Evolutionary conservation across 805 yeast species (phyloP).

Genomic region (Saccharomyces jurei): DNA sequence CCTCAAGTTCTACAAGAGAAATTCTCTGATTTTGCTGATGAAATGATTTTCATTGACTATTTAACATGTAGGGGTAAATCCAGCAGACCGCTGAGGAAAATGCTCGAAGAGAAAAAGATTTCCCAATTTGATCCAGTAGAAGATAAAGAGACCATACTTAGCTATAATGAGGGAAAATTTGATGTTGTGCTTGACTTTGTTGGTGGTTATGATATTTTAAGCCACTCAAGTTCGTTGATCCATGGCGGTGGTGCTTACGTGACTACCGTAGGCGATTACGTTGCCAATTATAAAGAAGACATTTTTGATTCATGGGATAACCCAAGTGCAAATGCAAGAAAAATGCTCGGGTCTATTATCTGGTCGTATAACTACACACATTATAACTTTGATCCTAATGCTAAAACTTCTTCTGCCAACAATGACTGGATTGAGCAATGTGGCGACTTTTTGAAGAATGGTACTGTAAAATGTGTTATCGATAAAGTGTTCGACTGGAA

Average conservation of each 20-base stretch:
- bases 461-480: constrained; percentile 41
- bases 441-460: constrained; percentile 38
- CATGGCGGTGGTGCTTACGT: constrained; percentile 45
- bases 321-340: constrained; percentile 32
- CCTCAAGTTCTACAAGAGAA: constrained; percentile 34
- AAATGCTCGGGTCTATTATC: constrained; percentile 28
- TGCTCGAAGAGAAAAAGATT: constrained; percentile 31
- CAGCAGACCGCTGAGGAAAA: constrained; percentile 24
- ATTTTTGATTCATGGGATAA: constrained; percentile 31
- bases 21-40: constrained; percentile 34
- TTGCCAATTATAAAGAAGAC: constrained; percentile 34
- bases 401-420: constrained; percentile 15
- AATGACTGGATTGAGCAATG: constrained; percentile 38
- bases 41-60: constrained; percentile 32
- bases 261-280: constrained; percentile 57
- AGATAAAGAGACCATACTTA: constrained; percentile 19
- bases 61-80: constrained; percentile 28
- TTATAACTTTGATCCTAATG: constrained; percentile 30
- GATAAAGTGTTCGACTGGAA: constrained; percentile 53
- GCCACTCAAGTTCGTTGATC: constrained; percentile 36
- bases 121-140: constrained; percentile 26
- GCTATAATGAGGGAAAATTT: constrained; percentile 39
- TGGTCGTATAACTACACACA: constrained; percentile 34
- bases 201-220: constrained; percentile 54
- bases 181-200: constrained; percentile 63